Evolutionary conservation across 177 flowering plant genomes (phyloP).

Genomic region (Telopea speciosissima): DNA sequence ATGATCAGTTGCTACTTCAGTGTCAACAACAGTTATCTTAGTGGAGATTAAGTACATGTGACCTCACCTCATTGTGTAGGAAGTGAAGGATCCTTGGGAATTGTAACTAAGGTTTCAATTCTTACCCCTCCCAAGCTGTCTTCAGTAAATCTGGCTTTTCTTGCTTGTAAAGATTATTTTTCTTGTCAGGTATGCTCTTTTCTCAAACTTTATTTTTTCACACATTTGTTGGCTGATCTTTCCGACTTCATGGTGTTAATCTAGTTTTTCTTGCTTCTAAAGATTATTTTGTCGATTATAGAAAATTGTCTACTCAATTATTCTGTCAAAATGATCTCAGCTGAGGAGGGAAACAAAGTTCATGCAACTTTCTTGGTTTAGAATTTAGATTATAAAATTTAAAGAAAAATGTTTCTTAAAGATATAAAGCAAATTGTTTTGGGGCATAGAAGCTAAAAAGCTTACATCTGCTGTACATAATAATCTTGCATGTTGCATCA

Average conservation of each 20-base stretch:
- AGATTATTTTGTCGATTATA: no score
- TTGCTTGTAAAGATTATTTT: constrained; percentile 75
- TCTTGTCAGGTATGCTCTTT: constrained; percentile 70
- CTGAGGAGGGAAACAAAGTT: no score
- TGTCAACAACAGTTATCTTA: constrained; percentile 1
- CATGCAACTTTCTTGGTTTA: no score
- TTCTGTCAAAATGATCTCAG: no score
- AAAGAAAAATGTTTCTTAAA: not conserved
- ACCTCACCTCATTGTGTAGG: constrained; percentile 41
- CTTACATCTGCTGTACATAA: no score
- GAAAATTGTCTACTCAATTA: not conserved
- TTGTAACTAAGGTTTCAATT: constrained; percentile 86
- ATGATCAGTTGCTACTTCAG: constrained; percentile 1
- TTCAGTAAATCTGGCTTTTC: constrained; percentile 81
- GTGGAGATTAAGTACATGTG: constrained; percentile 4
- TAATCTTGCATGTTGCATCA: not conserved
- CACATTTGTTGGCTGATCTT: not conserved
- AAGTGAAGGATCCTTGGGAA: constrained; percentile 96
- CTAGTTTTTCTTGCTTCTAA: no score
- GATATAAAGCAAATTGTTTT: not conserved
- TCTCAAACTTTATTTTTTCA: not conserved
- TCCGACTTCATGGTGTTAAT: not conserved
- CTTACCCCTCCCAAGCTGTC: constrained; percentile 83
- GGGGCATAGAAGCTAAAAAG: no score
- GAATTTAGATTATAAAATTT: not conserved